These are phyloP conservation scores for Oxytropis ochrocephala DNA, from an alignment of 306 rosid genomes.

Conservation along the genomic window DNA sequence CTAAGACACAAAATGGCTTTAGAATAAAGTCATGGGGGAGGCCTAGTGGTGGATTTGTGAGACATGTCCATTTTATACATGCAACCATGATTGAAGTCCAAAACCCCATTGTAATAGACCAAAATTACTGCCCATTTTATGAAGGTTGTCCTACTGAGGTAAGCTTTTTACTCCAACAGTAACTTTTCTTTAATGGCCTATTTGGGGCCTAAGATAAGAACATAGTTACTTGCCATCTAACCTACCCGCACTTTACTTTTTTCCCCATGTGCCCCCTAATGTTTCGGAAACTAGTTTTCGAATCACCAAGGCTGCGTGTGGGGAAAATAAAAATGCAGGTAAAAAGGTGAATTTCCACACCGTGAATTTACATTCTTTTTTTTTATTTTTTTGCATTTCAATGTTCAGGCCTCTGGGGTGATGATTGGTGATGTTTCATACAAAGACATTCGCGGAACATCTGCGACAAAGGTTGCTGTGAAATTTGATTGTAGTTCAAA, in stretches of 20 bases:
- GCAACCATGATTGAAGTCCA: constrained; percentile 38
- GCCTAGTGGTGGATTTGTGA: constrained; percentile 44
- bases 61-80: constrained; percentile 26
- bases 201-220: neutral
- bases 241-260: too few relatives aligned
- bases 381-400: neutral
- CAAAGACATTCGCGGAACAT: constrained; percentile 45
- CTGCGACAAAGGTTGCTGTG: constrained; percentile 47
- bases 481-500: constrained; percentile 46
- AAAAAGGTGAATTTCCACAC: neutral
- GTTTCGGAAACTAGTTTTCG: too few relatives aligned
- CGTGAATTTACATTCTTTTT: neutral
- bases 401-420: constrained; percentile 37
- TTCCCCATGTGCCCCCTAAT: too few relatives aligned
- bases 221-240: neutral
- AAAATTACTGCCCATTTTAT: constrained; percentile 42
- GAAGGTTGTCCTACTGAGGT: constrained; percentile 38
- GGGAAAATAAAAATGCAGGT: too few relatives aligned
- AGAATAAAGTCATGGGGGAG: constrained; percentile 63
- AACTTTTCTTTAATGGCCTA: neutral
- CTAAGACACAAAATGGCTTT: constrained; percentile 43
- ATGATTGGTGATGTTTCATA: constrained; percentile 37
- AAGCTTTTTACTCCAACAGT: neutral
- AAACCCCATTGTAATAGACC: constrained; percentile 50
- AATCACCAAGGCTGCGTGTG: too few relatives aligned